Evolutionary conservation across 1,284 basidiomycete species (phyloP).

Genomic region (Apiotrichum montevideense): DNA sequence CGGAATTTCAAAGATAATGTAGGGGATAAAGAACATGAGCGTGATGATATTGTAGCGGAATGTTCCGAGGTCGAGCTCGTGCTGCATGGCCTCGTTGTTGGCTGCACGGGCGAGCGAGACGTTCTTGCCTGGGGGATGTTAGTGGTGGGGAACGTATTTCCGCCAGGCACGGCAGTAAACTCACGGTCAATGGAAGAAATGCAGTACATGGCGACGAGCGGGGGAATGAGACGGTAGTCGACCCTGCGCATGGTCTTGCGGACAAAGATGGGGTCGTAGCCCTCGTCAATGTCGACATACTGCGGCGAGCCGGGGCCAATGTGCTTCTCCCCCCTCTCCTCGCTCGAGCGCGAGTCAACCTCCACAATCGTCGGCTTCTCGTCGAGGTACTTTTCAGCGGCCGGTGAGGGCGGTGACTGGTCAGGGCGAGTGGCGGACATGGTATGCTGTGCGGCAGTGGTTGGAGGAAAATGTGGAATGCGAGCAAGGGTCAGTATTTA

Average conservation of each 20-base stretch:
- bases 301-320: not conserved
- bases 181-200: conserved; percentile 15
- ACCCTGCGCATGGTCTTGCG: conserved; percentile 9
- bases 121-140: conserved; percentile 11
- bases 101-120: conserved; percentile 19
- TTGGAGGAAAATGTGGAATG: no score
- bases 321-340: not conserved
- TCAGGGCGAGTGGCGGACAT: no score
- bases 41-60: conserved; percentile 43
- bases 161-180: not conserved
- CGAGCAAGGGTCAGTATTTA: no score
- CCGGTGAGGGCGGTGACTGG: no score
- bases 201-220: conserved; percentile 16
- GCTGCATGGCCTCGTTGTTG: conserved; percentile 10
- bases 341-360: no score
- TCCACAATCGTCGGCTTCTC: no score
- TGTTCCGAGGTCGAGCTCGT: conserved; percentile 10
- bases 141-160: no score
- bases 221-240: conserved; percentile 14
- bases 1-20: conserved; percentile 36
- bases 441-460: no score
- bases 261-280: conserved; percentile 6
- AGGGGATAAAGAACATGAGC: conserved; percentile 39
- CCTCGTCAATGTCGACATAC: conserved; percentile 11
- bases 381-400: no score